Evolutionary conservation across 1,139 yeast genomes (phyloP), one percentile per base, ranked within the genome.

Genomic region (Hanseniaspora gamundiae): DNA sequence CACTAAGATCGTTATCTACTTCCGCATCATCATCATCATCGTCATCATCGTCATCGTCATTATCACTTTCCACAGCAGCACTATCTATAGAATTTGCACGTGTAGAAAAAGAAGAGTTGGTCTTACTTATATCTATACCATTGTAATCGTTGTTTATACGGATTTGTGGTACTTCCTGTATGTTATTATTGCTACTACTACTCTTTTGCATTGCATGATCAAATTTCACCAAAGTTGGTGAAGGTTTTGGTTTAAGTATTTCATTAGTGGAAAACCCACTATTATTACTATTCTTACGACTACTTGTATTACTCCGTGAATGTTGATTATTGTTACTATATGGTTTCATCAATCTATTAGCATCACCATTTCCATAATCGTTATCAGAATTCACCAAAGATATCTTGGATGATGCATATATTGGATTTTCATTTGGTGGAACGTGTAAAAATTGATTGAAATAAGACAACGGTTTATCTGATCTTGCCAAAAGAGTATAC

Each of bases 381-480:
- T n/a, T n/a, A n/a, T n/a, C n/a, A n/a, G n/a, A n/a, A n/a, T n/a
- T n/a, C n/a, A n/a, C n/a, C n/a, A 16, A 30, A 10, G 19, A 30
- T n/a, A 5, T 30, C 14, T 14, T n/a, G 17, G 35, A 16, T 17
- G 36, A 17, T 17, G 22, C 21, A 43, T 54, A 58, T 27, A 52
- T 24, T 16, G 60, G 56, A 43, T 56, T 59, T 41, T 47, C 55
- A 38, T 57, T 60, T 6, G 61, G 62, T 24, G 64, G 62, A 4
- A 58, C 45, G 46, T 58, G 61, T 21, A 54, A 42, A 41, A 52
- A 58, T 27, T 52, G 52, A 41, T 58, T 56, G 30, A 51, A 53
- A 40, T 51, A 55, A 5, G 36, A 17, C 22, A 33, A 33, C 8
- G 43, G 19, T 8, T 53, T 48, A 42, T 50, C 53, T 21, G 48